A percentile compares a stretch with the other conserved stretches of the same genome.
Evolutionary conservation across 495 filamentous ascomycete species (phyloP).

Genomic region (Penicillium cinerascens): DNA sequence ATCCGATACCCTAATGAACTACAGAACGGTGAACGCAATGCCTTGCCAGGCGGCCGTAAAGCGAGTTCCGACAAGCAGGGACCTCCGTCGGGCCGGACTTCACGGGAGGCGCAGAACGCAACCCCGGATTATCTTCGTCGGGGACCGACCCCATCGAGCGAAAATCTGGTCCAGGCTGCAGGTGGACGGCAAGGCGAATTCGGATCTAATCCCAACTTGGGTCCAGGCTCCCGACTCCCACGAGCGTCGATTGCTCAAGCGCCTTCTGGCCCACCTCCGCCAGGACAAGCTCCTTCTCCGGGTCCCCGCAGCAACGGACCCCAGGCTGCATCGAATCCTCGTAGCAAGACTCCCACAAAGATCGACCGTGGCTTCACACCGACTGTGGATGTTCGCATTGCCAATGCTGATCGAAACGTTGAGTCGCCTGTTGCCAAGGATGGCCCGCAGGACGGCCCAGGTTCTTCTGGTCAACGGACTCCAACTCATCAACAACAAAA

Average conservation of each 20-base stretch:
- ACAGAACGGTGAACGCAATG: slow-evolving; percentile 44
- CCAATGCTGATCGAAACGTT: slow-evolving; percentile 44
- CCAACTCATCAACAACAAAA: slow-evolving; percentile 51
- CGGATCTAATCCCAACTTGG: slow-evolving; percentile 31
- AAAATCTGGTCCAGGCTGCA: slow-evolving; percentile 42
- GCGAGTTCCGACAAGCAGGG: slow-evolving; percentile 38
- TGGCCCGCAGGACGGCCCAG: slow-evolving; percentile 36
- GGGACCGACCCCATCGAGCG: slow-evolving; percentile 48
- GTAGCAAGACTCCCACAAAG: slow-evolving; percentile 61
- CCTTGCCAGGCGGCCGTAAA: slow-evolving; percentile 31
- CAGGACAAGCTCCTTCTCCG: slow-evolving; percentile 79
- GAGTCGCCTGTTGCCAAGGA: slow-evolving; percentile 57
- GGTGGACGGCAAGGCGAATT: slow-evolving; percentile 29
- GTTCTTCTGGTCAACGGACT: slow-evolving; percentile 57
- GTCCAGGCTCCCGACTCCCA: slow-evolving; percentile 61
- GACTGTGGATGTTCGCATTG: slow-evolving; percentile 47
- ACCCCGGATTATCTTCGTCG: slow-evolving; percentile 52
- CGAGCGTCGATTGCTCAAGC: slow-evolving; percentile 67
- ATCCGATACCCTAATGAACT: slow-evolving; percentile 87
- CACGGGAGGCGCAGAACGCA: slow-evolving; percentile 61
- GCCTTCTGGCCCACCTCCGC: slow-evolving; percentile 80
- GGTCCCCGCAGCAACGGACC: slow-evolving; percentile 55
- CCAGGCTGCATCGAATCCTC: slow-evolving; percentile 34
- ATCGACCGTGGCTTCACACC: slow-evolving; percentile 47
- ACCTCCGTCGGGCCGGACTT: slow-evolving; percentile 40